Conservation (phyloP, 1,139 yeast species). For the Magnusiomyces fungicola region DNA sequence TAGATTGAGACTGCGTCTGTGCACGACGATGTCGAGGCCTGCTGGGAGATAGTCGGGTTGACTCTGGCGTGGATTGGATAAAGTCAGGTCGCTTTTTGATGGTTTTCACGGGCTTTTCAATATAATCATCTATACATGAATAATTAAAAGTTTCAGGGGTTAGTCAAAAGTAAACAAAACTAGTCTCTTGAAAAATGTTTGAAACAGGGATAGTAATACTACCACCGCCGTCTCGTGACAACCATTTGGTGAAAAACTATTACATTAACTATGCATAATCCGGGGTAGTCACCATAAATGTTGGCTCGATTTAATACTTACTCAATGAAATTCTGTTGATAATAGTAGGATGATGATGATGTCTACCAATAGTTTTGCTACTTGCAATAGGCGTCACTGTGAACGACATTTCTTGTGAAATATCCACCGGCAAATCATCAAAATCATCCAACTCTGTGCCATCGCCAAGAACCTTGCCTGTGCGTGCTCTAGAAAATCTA, state of each 20-base stretch:
- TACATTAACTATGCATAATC: background rate
- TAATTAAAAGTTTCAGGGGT: background rate
- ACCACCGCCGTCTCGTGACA: too few species aligned
- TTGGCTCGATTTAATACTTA: background rate
- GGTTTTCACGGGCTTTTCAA: constrained; percentile 10
- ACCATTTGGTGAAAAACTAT: too few species aligned
- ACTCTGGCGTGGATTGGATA: background rate
- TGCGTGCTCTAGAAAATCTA: constrained; percentile 17
- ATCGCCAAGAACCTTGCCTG: constrained; percentile 26
- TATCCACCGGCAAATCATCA: constrained; percentile 28
- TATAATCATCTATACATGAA: constrained; percentile 7
- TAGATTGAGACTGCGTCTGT: too few species aligned
- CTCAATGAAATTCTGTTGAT: constrained; percentile 2
- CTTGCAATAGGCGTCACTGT: constrained; percentile 17
- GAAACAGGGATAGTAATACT: too few species aligned
- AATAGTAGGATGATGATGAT: background rate
- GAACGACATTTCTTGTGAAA: constrained; percentile 18
- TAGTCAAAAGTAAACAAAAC: background rate
- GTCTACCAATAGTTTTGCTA: constrained; percentile 4
- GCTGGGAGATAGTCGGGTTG: background rate
- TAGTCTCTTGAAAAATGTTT: background rate
- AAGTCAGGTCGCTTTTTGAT: constrained; percentile 4
- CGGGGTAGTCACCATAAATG: background rate
- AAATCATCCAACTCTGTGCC: constrained; percentile 31
- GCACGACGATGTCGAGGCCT: too few species aligned